Evolutionary conservation across 106 monocot genomes (phyloP), one percentile per base, ranked within the genome.

Genomic region (Cymbidium sinense): DNA sequence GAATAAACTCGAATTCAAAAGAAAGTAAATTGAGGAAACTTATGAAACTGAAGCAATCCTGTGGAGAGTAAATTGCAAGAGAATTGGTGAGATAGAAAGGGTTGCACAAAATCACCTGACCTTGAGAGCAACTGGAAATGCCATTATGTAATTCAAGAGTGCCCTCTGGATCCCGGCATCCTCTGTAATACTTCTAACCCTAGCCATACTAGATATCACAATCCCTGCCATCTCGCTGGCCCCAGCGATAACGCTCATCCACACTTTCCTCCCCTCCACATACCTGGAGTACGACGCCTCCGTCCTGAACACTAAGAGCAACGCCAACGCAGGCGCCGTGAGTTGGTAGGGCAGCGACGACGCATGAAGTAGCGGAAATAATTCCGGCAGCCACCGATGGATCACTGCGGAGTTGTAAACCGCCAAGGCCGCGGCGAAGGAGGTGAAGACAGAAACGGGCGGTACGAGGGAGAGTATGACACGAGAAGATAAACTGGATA

Each of bases 281-380:
- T 89, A 99, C 86, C 94, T 92, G 70, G 87, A 77, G 76, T 98
- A 98, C 2, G 98, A 94, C 15, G 94, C 92, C 87, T 98, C 98
- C 19, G 94, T 94, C 74, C 98, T 71, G 75, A 98, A 98, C 29
- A 99, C 98, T 20, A 99, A 90, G 75, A 94, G 79, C 87, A 99
- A 76, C 19, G 98, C 98, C 33, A 98, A 81, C 1, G 98, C 98
- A 7, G 98, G 88, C 3, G 98, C 94, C 4, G 98, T 89, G 30
- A 92, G 85, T 87, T 94, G 92, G 85, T 95, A 98, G 30, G 94
- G 94, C 54, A 90, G 81, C 28, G 91, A 34, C 4, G 91, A 88
- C 5, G 96, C 80, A 75, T 79, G 81, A 34, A 95, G 74, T 3
- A 92, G 61, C 7, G 89, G 88, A 72, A 91, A 78, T 29, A 75